A percentile compares a stretch with the other conserved stretches of the same genome.
phyloP scores from a whole-genome alignment of 2,329 filamentous ascomycete genomes.

The Fusarium citri region DNA sequence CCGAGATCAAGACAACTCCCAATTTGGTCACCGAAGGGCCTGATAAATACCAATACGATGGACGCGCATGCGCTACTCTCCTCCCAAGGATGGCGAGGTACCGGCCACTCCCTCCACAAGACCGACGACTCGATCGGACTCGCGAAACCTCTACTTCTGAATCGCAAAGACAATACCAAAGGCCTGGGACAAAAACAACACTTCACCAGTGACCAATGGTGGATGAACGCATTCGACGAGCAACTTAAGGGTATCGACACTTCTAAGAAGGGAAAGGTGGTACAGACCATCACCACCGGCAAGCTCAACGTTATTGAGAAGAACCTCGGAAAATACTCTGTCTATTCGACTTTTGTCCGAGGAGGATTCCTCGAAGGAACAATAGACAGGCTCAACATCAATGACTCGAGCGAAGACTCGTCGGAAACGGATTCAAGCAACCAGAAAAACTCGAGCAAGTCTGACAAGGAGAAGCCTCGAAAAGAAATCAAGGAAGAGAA shows the following conservation, averaged over 20 bases:
- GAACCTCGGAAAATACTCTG: constrained; percentile 67
- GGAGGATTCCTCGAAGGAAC: constrained; percentile 84
- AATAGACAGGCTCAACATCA: constrained; percentile 52
- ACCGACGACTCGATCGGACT: constrained; percentile 79
- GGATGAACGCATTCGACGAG: constrained; percentile 93
- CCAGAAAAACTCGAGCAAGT: constrained; percentile 45
- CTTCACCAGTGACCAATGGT: constrained; percentile 87
- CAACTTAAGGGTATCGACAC: constrained; percentile 84
- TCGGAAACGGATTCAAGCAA: constrained; percentile 47
- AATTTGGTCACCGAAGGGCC: not conserved
- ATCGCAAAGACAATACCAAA: constrained; percentile 82
- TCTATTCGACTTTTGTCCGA: constrained; percentile 87
- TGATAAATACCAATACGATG: constrained; percentile 63
- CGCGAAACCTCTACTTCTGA: constrained; percentile 83
- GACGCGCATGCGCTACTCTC: constrained; percentile 85
- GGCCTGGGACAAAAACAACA: constrained; percentile 83
- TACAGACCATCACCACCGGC: constrained; percentile 66
- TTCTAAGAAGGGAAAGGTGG: constrained; percentile 65
- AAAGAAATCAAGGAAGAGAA: constrained; percentile 60
- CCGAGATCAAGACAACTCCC: not conserved
- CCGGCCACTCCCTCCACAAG: constrained; percentile 87
- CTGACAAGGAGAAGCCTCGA: constrained; percentile 29
- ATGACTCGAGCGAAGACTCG: constrained; percentile 46
- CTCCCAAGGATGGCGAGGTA: constrained; percentile 89
- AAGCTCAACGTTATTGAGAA: constrained; percentile 68